Evolutionary conservation across 2,329 filamentous ascomycete genomes (phyloP), one percentile per base, ranked within the genome.

Genomic region (Aspergillus awamori): DNA sequence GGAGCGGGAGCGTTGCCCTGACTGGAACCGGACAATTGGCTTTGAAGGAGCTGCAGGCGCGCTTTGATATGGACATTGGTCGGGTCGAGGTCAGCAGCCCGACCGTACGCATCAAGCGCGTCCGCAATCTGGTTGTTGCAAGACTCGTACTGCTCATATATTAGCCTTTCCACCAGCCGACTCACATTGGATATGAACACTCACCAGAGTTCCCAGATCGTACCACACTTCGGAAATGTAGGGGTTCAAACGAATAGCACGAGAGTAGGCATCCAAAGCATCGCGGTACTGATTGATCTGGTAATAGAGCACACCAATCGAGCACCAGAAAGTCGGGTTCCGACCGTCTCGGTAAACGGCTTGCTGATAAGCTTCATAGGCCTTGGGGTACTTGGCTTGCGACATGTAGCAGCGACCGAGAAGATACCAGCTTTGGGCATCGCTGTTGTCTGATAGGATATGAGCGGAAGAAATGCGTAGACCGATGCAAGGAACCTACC

Each of bases 211-310:
- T 64, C 95, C 95, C 41, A 99, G 83, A 77, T 99, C 95, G 77
- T 98, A 99, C 95, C 95, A 99, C 55, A 99, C 95, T 77, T 99
- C 95, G 2, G 93, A 97, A 66, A 99, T 98, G 82, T 96, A 97
- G 5, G 95, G 95, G 75, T 98, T 99, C 70, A 99, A 80, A 59
- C 95, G 90, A 71, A 98, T 99, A 51, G 95, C 95, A 63, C 95
- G 91, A 63, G 93, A 97, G 79, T 98, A 99, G 41, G 95, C 95
- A 81, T 99, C 95, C 57, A 99, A 86, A 3, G 95, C 95, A 82
- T 99, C 95, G 61, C 95, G 89, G 80, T 99, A 99, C 81, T 99
- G 95, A 79, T 98, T 99, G 82, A 99, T 99, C 80, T 98, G 95
- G 80, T 98, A 99, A 78, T 99, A 99, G 62, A 99, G 85, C 15